Percentiles rank a stretch among this genome's conserved stretches.
Evolutionary conservation across 1,284 basidiomycete species (phyloP).

Genomic region (Fistulinella cinereoalba): DNA sequence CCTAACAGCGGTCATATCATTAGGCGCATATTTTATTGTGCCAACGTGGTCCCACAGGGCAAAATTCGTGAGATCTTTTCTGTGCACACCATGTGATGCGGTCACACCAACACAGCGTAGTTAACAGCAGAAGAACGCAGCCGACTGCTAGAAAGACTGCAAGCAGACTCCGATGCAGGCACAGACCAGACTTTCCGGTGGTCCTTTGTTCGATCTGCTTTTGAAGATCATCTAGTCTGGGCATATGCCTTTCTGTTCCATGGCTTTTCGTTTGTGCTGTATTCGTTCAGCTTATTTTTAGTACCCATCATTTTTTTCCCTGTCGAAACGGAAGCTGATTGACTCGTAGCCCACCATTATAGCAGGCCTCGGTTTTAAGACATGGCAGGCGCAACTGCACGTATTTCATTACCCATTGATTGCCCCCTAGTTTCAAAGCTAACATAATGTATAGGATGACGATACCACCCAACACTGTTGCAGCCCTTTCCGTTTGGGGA

Average conservation of each 20-base stretch:
- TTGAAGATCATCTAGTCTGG: constrained; percentile 60
- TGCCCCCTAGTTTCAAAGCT: not conserved
- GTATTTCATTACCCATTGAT: constrained; percentile 15
- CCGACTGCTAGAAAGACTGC: constrained; percentile 46
- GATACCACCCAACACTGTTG: constrained; percentile 56
- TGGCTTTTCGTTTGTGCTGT: constrained; percentile 57
- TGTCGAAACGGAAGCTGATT: too few relatives aligned
- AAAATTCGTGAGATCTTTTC: constrained; percentile 44
- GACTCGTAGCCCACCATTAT: constrained; percentile 65
- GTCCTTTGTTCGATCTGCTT: constrained; percentile 51
- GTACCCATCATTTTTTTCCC: constrained; percentile 30
- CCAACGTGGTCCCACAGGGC: constrained; percentile 58
- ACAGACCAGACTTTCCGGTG: constrained; percentile 49
- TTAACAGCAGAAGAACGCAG: constrained; percentile 49
- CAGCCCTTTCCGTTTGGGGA: constrained; percentile 46
- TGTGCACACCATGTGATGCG: not conserved
- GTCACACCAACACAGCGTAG: constrained; percentile 23
- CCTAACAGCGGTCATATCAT: constrained; percentile 47
- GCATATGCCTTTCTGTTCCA: constrained; percentile 66
- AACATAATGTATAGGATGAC: constrained; percentile 43
- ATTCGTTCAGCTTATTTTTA: constrained; percentile 55
- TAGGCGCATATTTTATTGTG: constrained; percentile 53
- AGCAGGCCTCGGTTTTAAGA: constrained; percentile 51
- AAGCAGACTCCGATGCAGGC: constrained; percentile 53
- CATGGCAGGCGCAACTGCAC: constrained; percentile 60